Evolutionary conservation across 352 stramenopile species (phyloP).

Genomic region (Elongisporangium anandrum): DNA sequence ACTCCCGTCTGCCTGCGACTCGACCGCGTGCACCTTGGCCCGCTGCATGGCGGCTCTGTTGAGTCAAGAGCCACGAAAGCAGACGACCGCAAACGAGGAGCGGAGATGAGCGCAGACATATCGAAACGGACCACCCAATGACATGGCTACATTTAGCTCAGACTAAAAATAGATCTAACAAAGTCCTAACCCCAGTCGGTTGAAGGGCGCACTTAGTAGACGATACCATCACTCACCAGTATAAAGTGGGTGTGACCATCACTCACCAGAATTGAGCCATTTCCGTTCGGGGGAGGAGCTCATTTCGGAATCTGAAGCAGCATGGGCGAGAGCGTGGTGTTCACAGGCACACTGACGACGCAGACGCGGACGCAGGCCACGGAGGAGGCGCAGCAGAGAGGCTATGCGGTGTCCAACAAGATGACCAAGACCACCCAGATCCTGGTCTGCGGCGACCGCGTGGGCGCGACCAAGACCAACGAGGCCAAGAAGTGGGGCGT

Average conservation of each 20-base stretch:
- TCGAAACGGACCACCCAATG: neutral
- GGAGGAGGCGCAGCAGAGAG: slow-evolving; percentile 23
- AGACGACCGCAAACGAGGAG: neutral
- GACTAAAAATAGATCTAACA: no score
- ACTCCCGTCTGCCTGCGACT: neutral
- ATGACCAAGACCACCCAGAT: slow-evolving; percentile 36
- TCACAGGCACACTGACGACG: slow-evolving; percentile 39
- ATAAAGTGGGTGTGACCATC: neutral
- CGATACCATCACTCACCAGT: neutral
- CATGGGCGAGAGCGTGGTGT: slow-evolving; percentile 31
- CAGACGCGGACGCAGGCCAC: slow-evolving; percentile 38
- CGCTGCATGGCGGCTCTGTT: neutral
- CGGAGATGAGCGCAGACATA: neutral
- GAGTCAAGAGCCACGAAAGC: neutral
- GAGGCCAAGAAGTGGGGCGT: slow-evolving; percentile 35
- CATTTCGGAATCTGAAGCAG: neutral
- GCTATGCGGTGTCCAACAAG: slow-evolving; percentile 29
- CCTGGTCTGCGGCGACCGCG: slow-evolving; percentile 48
- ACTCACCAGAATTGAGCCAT: neutral
- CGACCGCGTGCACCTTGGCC: neutral
- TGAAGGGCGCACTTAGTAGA: neutral
- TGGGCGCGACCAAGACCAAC: slow-evolving; percentile 45
- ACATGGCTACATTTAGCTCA: neutral
- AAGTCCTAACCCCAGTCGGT: no score
- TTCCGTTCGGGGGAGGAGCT: neutral